Base-by-base conservation (phyloP, 768 basidiomycete genomes). In the Suillus spraguei region DNA sequence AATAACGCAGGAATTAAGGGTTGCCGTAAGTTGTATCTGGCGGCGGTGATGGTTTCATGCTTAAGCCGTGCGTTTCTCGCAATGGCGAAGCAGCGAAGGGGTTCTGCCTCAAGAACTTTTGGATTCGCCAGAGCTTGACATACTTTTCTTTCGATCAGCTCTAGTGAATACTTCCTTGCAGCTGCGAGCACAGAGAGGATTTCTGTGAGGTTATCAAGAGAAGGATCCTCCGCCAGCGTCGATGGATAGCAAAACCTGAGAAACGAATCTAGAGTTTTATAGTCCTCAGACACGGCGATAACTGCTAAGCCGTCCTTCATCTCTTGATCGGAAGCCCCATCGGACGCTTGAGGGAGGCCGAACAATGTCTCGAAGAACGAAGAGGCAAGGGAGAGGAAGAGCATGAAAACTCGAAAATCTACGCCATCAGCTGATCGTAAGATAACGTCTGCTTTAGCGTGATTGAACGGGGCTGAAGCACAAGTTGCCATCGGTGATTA, bases 341-440 rank as follows among this genome's bases (percentile, higher is more conserved):
- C 35, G 28, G 59, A 22, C 22, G 71, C 55, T 54, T 73, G 70
- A 9, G 72, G 69, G 10, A 74, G 63, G 20, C 63, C 44, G 58
- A 76, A 70, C 69, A 76, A 74, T 47, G 66, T 63, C 22, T 63
- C 59, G 64, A 77, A 78, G 54, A 75, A 64, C 0, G 74, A 61
- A 13, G 77, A 77, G 1, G 74, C 70, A 20, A 71, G 65, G 28
- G 67, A 59, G 20, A 76, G 69, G 24, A 74, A 67, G n/a, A 63
- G 47, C 32, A 70, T 73, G 63, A 73, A 71, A 14, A 74, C 61
- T 22, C 50, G 67, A 59, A 76, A 60, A 58, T 76, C 68, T n/a
- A 75, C 63, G 16, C 65, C 64, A 65, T 70, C 72, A 35, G 56
- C 61, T 24, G 68, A 65, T 11, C 58, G 69, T 24, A 68, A 41